These are phyloP conservation scores for Xylaria cubensis DNA, from an alignment of 495 filamentous ascomycete genomes.

Conservation along the genomic window DNA sequence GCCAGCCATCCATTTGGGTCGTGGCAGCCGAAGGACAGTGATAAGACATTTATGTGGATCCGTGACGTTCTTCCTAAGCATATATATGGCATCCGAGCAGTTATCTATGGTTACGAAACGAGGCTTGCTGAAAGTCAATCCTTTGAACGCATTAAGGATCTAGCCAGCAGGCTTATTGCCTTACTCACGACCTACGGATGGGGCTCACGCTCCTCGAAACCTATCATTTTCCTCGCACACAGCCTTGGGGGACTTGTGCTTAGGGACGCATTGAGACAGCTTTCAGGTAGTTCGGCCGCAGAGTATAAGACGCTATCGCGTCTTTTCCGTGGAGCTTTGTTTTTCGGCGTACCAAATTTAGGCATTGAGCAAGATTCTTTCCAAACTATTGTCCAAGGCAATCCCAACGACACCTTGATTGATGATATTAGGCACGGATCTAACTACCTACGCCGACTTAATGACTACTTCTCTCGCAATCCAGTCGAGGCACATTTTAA, in stretches of 20 bases:
- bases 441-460: neutral
- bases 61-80: slow-evolving; percentile 21
- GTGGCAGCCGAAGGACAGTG: slow-evolving; percentile 29
- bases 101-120: slow-evolving; percentile 40
- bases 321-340: slow-evolving; percentile 36
- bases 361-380: slow-evolving; percentile 38
- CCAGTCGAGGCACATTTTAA: neutral
- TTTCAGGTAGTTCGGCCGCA: slow-evolving; percentile 19
- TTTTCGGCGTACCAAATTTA: slow-evolving; percentile 44
- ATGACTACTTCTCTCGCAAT: neutral
- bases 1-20: slow-evolving; percentile 33
- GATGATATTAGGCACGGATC: slow-evolving; percentile 1
- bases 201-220: slow-evolving; percentile 17
- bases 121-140: slow-evolving; percentile 19
- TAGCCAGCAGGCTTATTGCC: slow-evolving; percentile 19
- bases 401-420: slow-evolving; percentile 29
- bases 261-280: neutral
- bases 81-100: slow-evolving; percentile 13
- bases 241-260: neutral
- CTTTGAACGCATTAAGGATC: slow-evolving; percentile 23
- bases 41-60: slow-evolving; percentile 34
- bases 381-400: slow-evolving; percentile 31
- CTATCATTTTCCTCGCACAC: slow-evolving; percentile 1
- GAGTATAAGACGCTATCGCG: slow-evolving; percentile 24
- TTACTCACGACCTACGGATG: slow-evolving; percentile 8